These are phyloP conservation scores for Castanea crenata DNA, from an alignment of 306 rosid species.

Conservation along the genomic window DNA sequence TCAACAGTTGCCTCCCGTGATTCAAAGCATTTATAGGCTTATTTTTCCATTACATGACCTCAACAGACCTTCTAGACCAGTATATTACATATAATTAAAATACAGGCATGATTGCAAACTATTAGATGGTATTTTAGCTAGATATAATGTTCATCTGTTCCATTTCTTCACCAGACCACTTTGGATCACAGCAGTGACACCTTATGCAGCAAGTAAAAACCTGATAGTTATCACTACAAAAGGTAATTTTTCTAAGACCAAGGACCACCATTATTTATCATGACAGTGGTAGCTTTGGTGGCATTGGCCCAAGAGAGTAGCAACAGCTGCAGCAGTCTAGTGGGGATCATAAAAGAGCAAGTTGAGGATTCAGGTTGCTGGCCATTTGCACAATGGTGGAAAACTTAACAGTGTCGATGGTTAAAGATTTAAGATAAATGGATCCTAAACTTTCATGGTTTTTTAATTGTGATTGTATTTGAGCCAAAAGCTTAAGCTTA, in stretches of 20 bases:
- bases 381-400: background rate
- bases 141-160: background rate
- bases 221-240: background rate
- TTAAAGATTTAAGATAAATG: background rate
- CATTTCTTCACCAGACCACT: background rate
- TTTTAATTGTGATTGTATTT: background rate
- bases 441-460: background rate
- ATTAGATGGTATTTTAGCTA: background rate
- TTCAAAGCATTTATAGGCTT: background rate
- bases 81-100: background rate
- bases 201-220: background rate
- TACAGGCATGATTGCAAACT: no score
- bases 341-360: background rate
- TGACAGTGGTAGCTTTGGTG: background rate
- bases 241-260: background rate
- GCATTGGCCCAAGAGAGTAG: background rate
- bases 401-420: background rate
- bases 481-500: background rate
- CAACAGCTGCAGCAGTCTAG: background rate
- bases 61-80: background rate
- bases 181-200: background rate
- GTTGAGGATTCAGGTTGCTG: background rate
- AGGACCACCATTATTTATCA: background rate
- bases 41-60: background rate
- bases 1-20: background rate